These are phyloP conservation scores for Santalum album DNA, from an alignment of 164 flowering plant species.

Conservation along the genomic window DNA sequence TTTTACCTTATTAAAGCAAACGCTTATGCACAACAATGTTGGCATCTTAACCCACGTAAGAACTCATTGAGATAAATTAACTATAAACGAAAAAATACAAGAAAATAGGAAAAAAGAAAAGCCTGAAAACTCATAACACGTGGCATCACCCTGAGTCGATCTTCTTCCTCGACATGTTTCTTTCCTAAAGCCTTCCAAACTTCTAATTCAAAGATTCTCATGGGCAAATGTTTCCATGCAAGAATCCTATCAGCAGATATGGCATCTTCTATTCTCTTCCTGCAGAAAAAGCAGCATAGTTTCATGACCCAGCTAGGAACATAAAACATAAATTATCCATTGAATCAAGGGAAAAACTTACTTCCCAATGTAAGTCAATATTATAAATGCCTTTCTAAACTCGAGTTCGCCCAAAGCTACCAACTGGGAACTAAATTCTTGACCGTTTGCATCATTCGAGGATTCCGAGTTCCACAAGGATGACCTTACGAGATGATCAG, in stretches of 20 bases:
- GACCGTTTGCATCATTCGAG: neutral
- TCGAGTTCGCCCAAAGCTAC: constrained; percentile 42
- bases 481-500: neutral
- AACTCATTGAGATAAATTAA: no score
- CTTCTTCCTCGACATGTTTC: neutral
- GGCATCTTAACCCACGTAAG: neutral
- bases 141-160: constrained; percentile 18
- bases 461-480: neutral
- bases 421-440: constrained; percentile 13
- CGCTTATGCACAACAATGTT: neutral
- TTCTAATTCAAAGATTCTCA: constrained; percentile 25
- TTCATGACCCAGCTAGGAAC: neutral
- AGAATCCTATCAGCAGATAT: constrained; percentile 22
- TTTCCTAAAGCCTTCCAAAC: constrained; percentile 34
- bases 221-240: constrained; percentile 16
- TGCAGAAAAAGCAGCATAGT: constrained; percentile 11
- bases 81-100: no score
- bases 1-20: no score
- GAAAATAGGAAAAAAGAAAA: neutral
- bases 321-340: neutral
- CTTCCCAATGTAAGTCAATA: constrained; percentile 47
- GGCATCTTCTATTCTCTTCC: constrained; percentile 28
- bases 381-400: constrained; percentile 43
- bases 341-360: constrained; percentile 13
- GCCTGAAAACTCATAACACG: neutral